These are phyloP conservation scores for Zygoascus tannicola DNA, from an alignment of 805 yeast species.

Conservation along the genomic window DNA sequence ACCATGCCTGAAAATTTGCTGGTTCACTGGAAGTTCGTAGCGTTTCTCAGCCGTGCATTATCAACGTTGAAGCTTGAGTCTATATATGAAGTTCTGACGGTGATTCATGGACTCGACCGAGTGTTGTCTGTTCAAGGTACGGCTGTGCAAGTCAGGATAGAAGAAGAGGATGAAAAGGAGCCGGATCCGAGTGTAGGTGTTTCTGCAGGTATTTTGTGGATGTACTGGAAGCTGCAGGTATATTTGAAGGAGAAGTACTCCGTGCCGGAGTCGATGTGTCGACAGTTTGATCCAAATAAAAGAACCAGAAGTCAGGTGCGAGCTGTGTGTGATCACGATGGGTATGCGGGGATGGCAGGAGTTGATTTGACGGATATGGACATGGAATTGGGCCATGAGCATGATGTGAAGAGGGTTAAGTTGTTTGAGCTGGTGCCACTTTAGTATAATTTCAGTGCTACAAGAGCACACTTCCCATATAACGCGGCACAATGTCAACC, in stretches of 20 bases:
- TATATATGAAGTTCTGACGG: slow-evolving; percentile 42
- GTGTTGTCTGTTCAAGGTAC: slow-evolving; percentile 34
- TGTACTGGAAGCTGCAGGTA: slow-evolving; percentile 5
- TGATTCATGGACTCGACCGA: slow-evolving; percentile 39
- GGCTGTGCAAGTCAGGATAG: slow-evolving; percentile 3
- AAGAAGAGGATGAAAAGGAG: slow-evolving; percentile 5
- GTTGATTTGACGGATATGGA: neutral
- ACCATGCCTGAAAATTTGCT: slow-evolving; percentile 16
- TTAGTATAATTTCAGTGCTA: too few relatives aligned
- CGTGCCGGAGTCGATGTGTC: neutral
- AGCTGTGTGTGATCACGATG: too few relatives aligned
- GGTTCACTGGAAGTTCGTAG: slow-evolving; percentile 24
- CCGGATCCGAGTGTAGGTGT: slow-evolving; percentile 6
- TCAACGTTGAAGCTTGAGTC: slow-evolving; percentile 32
- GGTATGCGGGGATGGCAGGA: neutral
- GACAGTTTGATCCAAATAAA: neutral
- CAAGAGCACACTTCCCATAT: too few relatives aligned
- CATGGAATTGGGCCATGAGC: neutral
- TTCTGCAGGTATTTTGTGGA: slow-evolving; percentile 8
- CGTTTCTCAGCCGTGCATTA: slow-evolving; percentile 34
- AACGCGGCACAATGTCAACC: too few relatives aligned
- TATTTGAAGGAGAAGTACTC: neutral
- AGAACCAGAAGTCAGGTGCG: neutral
- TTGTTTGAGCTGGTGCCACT: neutral
- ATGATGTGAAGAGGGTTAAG: neutral